Conservation (phyloP, 192 early-diverging fungal species). For the Mortierella antarctica region DNA sequence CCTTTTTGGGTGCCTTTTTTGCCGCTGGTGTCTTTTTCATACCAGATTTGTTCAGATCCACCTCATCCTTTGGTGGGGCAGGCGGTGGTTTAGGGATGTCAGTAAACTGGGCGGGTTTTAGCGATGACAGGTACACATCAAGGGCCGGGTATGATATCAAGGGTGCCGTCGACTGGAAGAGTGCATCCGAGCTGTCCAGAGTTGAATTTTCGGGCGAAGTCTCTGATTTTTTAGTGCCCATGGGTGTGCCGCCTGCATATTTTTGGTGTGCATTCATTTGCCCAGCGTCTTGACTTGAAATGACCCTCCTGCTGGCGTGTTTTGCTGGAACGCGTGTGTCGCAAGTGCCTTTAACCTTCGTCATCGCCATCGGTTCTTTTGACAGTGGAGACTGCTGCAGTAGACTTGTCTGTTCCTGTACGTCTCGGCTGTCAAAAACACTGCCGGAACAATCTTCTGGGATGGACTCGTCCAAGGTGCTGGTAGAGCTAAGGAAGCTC, state of each 20-base stretch:
- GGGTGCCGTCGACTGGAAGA: constrained; percentile 41
- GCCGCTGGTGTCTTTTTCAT: neutral
- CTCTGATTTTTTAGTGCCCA: constrained; percentile 33
- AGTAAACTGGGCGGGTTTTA: constrained; percentile 27
- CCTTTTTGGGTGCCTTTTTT: constrained; percentile 7
- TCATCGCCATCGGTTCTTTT: no score
- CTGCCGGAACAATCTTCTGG: constrained; percentile 15
- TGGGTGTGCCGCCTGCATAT: constrained; percentile 31
- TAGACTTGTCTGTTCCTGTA: constrained; percentile 18
- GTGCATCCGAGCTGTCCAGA: constrained; percentile 21
- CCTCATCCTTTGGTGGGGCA: neutral
- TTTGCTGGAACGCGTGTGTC: neutral
- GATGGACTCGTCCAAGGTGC: constrained; percentile 16
- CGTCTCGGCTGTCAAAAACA: constrained; percentile 20
- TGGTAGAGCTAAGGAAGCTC: constrained; percentile 10
- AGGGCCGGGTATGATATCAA: constrained; percentile 37
- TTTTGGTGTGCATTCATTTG: neutral
- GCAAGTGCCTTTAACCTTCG: neutral
- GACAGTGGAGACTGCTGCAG: neutral
- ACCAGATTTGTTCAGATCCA: neutral
- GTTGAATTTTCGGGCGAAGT: constrained; percentile 18
- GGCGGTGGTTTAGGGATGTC: neutral
- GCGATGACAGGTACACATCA: constrained; percentile 41
- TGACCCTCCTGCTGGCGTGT: neutral
- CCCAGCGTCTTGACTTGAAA: no score